Percentiles rank a stretch among this genome's conserved stretches.
Evolutionary conservation across 169 alveolate genomes (phyloP).

Genomic region (Eimeria falciformis): DNA sequence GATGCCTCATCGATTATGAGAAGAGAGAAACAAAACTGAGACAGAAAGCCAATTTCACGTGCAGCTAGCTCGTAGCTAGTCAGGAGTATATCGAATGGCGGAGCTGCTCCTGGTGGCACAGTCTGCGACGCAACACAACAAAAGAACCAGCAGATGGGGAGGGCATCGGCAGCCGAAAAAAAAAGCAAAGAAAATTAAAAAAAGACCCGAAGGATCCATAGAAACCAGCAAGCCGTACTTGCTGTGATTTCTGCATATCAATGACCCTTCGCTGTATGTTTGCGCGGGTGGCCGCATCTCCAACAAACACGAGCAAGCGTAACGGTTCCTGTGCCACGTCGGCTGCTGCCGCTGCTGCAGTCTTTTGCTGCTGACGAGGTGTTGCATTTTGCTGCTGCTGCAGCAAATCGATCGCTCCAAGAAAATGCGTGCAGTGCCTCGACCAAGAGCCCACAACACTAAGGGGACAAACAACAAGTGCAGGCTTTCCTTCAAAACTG

Average conservation of each 20-base stretch:
- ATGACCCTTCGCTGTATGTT: neutral
- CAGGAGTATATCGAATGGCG: constrained; percentile 34
- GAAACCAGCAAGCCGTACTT: constrained; percentile 3
- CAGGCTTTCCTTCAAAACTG: neutral
- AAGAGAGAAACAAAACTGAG: neutral
- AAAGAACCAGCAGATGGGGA: neutral
- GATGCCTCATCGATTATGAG: constrained; percentile 27
- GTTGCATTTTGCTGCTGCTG: constrained; percentile 27
- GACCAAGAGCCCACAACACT: constrained; percentile 24
- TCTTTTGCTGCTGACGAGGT: neutral
- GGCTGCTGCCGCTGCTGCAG: constrained; percentile 7
- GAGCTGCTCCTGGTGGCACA: neutral
- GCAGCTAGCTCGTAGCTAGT: constrained; percentile 22
- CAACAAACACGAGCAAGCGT: constrained; percentile 10
- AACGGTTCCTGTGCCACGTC: too few relatives aligned
- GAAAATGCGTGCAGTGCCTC: neutral
- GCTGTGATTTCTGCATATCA: neutral
- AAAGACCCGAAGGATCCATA: neutral
- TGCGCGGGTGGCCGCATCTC: constrained; percentile 8
- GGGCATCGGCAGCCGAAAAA: neutral
- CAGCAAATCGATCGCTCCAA: neutral
- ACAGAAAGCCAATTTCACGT: neutral
- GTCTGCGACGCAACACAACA: neutral
- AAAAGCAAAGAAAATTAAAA: neutral
- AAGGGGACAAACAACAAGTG: constrained; percentile 41